Base-by-base conservation (phyloP, 768 basidiomycete genomes). In the Dioszegia aurantiaca region DNA sequence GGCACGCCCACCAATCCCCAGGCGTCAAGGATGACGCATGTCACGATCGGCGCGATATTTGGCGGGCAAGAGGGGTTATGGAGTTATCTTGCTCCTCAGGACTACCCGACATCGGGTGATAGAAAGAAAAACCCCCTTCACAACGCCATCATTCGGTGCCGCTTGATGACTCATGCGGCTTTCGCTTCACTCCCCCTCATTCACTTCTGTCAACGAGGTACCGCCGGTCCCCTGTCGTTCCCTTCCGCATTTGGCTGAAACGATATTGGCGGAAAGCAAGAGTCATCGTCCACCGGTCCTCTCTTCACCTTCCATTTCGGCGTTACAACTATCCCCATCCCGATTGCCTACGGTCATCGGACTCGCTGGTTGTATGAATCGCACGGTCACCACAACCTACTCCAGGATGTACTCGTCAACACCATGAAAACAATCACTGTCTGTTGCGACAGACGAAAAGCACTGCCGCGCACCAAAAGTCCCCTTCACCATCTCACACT, bases 301-400 rank as follows among this genome's bases (percentile, higher is more conserved):
- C 12, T 41, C 40, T 41, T 41, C 40, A 41, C 12, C 40, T 41
- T 41, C 19, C 40, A 41, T n/a, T 41, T 41, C 40, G 40, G 40
- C 12, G 19, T 9, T 8, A 6, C 9, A n/a, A 41, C 16, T n/a
- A 41, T 8, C 6, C 10, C 12, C 12, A 41, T 41, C 40, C 17
- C 40, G 19, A 41, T n/a, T 8, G 9, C 16, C 40, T 41, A 21
- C 40, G 16, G 16, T 41, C 40, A 17, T 41, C 40, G 16, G 12
- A 17, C 16, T n/a, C 40, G 40, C 40, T 41, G 40, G 40, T n/a
- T 41, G 16, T 21, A 41, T 6, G 40, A 41, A 6, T 8, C 4
- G 10, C 40, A 10, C 44, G 33, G 33, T 6, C 14, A 33, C 14
- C 33, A 14, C 8, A 33, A 33, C 33, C 8, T 6, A 14, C 14